phyloP scores from a whole-genome alignment of 2,329 filamentous ascomycete species.

The Raffaelea ambrosiae region DNA sequence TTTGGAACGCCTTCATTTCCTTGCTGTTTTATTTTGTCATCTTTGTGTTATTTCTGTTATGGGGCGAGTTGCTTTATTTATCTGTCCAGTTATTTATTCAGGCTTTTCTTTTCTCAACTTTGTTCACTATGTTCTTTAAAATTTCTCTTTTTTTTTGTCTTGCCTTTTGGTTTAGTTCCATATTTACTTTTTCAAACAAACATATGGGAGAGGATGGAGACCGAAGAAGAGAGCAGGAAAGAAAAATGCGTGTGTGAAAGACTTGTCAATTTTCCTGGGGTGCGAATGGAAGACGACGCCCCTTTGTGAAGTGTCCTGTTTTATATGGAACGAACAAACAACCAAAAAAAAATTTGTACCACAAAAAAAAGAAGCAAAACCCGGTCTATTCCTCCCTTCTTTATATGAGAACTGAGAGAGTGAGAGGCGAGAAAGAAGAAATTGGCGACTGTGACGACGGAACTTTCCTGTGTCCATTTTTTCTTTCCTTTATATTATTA shows the following conservation, averaged over 20 bases:
- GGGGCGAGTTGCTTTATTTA: not conserved
- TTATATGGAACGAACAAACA: conserved; percentile 3
- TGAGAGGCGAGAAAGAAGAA: not conserved
- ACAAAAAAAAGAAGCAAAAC: not conserved
- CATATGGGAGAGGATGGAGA: no score
- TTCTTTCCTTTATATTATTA: no score
- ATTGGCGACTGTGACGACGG: no score
- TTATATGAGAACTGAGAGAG: not conserved
- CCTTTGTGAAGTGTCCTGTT: conserved; percentile 8
- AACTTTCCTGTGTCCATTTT: no score
- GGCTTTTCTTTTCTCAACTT: conserved; percentile 4
- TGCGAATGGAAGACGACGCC: no score
- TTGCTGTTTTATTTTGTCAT: conserved; percentile 1
- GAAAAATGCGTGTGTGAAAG: no score
- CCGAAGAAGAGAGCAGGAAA: conserved; percentile 7
- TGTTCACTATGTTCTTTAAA: not conserved
- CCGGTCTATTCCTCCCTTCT: no score
- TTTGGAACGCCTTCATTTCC: conserved; percentile 4
- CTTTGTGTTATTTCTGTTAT: not conserved
- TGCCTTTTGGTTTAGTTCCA: not conserved
- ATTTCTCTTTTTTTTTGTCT: not conserved
- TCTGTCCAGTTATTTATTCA: conserved; percentile 6
- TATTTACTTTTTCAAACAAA: conserved; percentile 6
- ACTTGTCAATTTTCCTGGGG: no score
- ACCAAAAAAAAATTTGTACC: not conserved